Evolutionary conservation across 2,329 filamentous ascomycete species (phyloP), one percentile per base, ranked within the genome.

Genomic region (Pyricularia sp.): DNA sequence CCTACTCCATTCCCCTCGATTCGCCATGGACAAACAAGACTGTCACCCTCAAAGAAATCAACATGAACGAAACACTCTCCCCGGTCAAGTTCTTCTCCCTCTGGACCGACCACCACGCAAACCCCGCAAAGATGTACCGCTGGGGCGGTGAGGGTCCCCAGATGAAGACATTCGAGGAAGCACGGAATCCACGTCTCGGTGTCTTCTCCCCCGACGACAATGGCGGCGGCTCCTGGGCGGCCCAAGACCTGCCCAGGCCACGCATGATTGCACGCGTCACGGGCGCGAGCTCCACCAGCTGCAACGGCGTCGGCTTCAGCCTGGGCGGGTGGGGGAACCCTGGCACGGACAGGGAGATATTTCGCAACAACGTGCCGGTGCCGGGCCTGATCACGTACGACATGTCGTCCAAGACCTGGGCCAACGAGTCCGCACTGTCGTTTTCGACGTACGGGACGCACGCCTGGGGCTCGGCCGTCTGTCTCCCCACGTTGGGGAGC

Each of bases 401-500:
- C 33, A 58, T 68, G 33, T 26, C 17, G 23, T 31, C 31, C 9
- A 20, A n/a, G 11, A 33, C 26, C 14, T 68, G 68, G 68, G 17
- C 63, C 42, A 66, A 66, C 68, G 64, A 66, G 61, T 42, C 68
- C 7, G 61, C 28, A n/a, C 55, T 25, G n/a, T 14, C n/a, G 36
- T 28, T 10, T 7, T n/a, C n/a, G 25, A 9, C 61, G 3, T 65
- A 58, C 23, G 68, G 63, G 0, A 31, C 58, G 2, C n/a, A 25
- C 31, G 14, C 17, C 4, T 33, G 20, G 20, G 64, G 31, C n/a
- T 25, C 30, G 10, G 74, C 78, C 20, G 72, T 78, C 6, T 77
- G 72, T 36, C 69, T 78, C 2, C 76, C 77, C 0, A 78, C n/a
- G n/a, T n/a, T 59, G 23, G 55, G 55, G 1, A 42, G 23, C 55